A percentile compares a stretch with the other conserved stretches of the same genome.
Evolutionary conservation across 1,284 basidiomycete genomes (phyloP).

Genomic region (Leccinum subatratum): DNA sequence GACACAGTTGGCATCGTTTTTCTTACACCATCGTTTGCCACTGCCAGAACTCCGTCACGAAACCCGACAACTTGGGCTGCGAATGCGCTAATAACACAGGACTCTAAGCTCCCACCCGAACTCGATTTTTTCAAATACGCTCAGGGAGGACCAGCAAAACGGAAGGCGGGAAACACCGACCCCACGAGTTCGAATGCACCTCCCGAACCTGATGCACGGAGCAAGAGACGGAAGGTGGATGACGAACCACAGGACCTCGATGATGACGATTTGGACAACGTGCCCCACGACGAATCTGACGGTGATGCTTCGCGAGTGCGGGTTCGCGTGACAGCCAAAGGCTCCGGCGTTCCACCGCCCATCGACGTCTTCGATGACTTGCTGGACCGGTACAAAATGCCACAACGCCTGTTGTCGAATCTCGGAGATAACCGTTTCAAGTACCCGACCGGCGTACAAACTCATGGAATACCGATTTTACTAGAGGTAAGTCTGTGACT

Average conservation of each 20-base stretch:
- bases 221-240: constrained; percentile 38
- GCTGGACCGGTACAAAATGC: constrained; percentile 49
- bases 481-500: constrained; percentile 48
- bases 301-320: constrained; percentile 34
- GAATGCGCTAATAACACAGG: constrained; percentile 20
- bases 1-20: constrained; percentile 11
- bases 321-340: constrained; percentile 69
- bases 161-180: constrained; percentile 34
- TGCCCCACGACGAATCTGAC: constrained; percentile 28
- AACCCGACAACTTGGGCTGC: constrained; percentile 19
- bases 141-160: constrained; percentile 48
- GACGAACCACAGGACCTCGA: constrained; percentile 24
- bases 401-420: constrained; percentile 59
- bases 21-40: constrained; percentile 11
- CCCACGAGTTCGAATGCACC: constrained; percentile 12
- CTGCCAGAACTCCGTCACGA: constrained; percentile 28
- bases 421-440: constrained; percentile 56
- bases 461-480: constrained; percentile 69
- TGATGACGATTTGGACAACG: constrained; percentile 32
- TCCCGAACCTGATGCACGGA: constrained; percentile 23
- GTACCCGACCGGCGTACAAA: constrained; percentile 69
- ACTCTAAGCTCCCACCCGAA: constrained; percentile 63
- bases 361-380: constrained; percentile 59
- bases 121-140: constrained; percentile 89
- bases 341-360: constrained; percentile 55